These are phyloP conservation scores for Phoma sp. DNA, from an alignment of 2,329 filamentous ascomycete species.

Conservation along the genomic window DNA sequence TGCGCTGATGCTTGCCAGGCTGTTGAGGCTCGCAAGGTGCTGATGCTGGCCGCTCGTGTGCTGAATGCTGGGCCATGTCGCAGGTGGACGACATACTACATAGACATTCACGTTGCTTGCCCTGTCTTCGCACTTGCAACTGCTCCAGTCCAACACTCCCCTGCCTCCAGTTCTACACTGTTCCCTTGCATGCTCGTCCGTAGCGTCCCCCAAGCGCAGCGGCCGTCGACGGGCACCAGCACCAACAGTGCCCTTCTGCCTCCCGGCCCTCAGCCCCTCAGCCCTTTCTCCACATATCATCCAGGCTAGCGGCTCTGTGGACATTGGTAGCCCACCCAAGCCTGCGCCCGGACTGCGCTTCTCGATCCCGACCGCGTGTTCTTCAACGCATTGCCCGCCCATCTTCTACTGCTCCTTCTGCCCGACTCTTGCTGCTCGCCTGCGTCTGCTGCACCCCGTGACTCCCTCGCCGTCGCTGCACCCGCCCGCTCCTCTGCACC, in stretches of 20 bases:
- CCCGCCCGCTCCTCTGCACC: background rate
- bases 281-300: conserved; percentile 1
- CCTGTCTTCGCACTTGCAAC: too few species aligned
- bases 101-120: too few species aligned
- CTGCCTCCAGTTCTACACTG: too few species aligned
- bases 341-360: background rate
- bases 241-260: background rate
- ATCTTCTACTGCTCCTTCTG: background rate
- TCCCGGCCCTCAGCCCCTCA: background rate
- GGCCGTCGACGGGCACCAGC: background rate
- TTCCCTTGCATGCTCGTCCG: background rate
- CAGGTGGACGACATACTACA: too few species aligned
- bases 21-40: background rate
- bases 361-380: background rate
- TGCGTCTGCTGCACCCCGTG: background rate
- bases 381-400: conserved; percentile 12
- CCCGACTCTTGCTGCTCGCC: background rate
- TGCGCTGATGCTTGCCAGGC: conserved; percentile 1
- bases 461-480: background rate
- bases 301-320: conserved; percentile 1
- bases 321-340: background rate
- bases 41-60: background rate
- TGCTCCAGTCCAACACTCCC: background rate
- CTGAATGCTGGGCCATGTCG: too few species aligned
- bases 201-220: conserved; percentile 10